These are phyloP conservation scores for Glarea lozoyensis DNA, from an alignment of 495 filamentous ascomycete genomes.

Conservation along the genomic window DNA sequence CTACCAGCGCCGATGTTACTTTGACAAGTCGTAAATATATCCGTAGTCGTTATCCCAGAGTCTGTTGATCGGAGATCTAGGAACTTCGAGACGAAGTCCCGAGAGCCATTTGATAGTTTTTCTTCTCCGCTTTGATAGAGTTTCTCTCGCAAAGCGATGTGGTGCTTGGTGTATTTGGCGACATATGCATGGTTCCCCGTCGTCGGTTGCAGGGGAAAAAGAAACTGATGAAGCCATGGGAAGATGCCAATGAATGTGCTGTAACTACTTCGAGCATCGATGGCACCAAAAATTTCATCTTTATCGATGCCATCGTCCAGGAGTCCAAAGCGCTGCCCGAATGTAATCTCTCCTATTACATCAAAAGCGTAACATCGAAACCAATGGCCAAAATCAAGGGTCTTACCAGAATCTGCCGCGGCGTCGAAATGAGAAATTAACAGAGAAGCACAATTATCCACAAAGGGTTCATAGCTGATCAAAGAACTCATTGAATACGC, in stretches of 20 bases:
- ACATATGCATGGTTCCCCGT: conserved; percentile 36
- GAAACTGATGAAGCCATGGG: conserved; percentile 31
- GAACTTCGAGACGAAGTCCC: conserved; percentile 37
- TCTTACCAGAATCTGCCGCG: conserved; percentile 24
- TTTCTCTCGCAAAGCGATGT: conserved; percentile 27
- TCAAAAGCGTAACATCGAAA: conserved; percentile 53
- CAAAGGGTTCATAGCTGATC: conserved; percentile 45
- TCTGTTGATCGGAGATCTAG: conserved; percentile 33
- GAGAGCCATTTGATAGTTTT: conserved; percentile 17
- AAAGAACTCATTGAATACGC: conserved; percentile 45
- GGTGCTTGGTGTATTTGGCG: conserved; percentile 33
- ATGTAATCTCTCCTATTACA: conserved; percentile 50
- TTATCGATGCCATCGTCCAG: conserved; percentile 42
- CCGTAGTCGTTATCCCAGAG: conserved; percentile 40
- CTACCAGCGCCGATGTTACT: conserved; percentile 47
- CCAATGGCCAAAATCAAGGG: conserved; percentile 42
- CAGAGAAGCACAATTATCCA: conserved; percentile 41
- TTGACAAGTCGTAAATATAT: conserved; percentile 38
- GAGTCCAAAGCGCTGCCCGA: conserved; percentile 44
- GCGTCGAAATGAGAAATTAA: conserved; percentile 36
- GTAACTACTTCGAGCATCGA: conserved; percentile 32
- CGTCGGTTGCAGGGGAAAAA: conserved; percentile 31
- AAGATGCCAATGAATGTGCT: conserved; percentile 39
- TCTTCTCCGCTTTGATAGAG: conserved; percentile 7
- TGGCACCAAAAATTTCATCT: conserved; percentile 33